Evolutionary conservation across 352 stramenopile species (phyloP), one percentile per base, ranked within the genome.

Genomic region (Thalassiosira livingstoniorum): DNA sequence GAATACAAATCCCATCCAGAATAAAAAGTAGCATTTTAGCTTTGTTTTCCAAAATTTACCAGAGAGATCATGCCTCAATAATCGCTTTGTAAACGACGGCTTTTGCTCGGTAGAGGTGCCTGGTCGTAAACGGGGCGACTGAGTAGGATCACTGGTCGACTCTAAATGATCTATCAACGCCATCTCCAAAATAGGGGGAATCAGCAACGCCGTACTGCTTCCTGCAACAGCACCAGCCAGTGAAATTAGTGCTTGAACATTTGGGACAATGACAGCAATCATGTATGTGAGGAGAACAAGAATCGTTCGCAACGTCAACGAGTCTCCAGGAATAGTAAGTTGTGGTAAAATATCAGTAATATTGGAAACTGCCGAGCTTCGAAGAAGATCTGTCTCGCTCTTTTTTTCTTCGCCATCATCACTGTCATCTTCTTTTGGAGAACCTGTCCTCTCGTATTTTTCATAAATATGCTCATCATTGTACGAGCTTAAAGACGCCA

Each of bases 101-200:
- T 54, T 51, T 34, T 75, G 32, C 23, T 0, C n/a, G 62, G 55
- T 51, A 25, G 13, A 43, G 32, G 53, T 62, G 2, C 25, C 39
- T 54, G 60, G 65, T 18, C 18, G 11, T 7, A 55, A n/a, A 34
- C 39, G 37, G 13, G 75, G 75, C 31, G 64, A 76, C 35, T 29
- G 27, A 25, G 66, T 65, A 39, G 39, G 1, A 60, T 61, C 69
- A 54, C 15, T n/a, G 2, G 45, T 60, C 13, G 62, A 34, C 78
- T 89, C 78, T 1, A 85, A 54, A 57, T 87, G 78, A 54, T 78
- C 43, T 68, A 89, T 82, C 51, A 77, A 80, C 62, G 86, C 86
- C 29, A 92, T 53, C 75, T 92, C 81, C 23, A 92, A 62, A 54
- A 92, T 78, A 7, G 88, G 88, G 27, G 88, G 88, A 73, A 93